Evolutionary conservation across 345 rosid species (phyloP).

Genomic region (Trapa incisa): DNA sequence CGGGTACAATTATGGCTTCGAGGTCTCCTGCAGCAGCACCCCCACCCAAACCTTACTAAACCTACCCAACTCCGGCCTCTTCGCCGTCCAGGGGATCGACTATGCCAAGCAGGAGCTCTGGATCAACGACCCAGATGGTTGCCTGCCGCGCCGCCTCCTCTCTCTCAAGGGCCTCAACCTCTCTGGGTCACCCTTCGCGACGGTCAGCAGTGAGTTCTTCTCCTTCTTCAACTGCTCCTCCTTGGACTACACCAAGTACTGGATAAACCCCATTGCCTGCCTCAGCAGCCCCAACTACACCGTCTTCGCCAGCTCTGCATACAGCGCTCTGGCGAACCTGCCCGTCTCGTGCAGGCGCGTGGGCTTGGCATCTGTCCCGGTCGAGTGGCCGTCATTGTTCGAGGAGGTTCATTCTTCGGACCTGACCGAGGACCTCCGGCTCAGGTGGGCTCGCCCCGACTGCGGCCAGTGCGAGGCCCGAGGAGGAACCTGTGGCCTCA

Average conservation of each 20-base stretch:
- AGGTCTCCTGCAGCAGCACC: constrained; percentile 31
- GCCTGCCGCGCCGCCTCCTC: constrained; percentile 51
- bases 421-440: constrained; percentile 25
- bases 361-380: constrained; percentile 32
- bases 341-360: constrained; percentile 23
- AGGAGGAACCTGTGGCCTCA: constrained; percentile 51
- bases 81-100: constrained; percentile 38
- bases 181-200: constrained; percentile 36
- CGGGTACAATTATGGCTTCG: constrained; percentile 39
- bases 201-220: constrained; percentile 28
- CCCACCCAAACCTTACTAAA: constrained; percentile 24
- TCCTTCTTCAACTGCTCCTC: constrained; percentile 57
- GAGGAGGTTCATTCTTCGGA: constrained; percentile 33
- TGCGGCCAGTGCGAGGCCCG: constrained; percentile 40
- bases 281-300: constrained; percentile 30
- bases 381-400: constrained; percentile 30
- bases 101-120: constrained; percentile 48
- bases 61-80: constrained; percentile 30
- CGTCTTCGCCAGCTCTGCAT: constrained; percentile 53
- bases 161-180: constrained; percentile 27
- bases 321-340: constrained; percentile 9
- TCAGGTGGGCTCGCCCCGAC: constrained; percentile 32
- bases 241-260: constrained; percentile 11
- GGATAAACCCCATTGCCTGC: constrained; percentile 50
- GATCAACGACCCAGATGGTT: constrained; percentile 49